phyloP scores from a whole-genome alignment of 768 basidiomycete species.

The Filobasidium wieringae region DNA sequence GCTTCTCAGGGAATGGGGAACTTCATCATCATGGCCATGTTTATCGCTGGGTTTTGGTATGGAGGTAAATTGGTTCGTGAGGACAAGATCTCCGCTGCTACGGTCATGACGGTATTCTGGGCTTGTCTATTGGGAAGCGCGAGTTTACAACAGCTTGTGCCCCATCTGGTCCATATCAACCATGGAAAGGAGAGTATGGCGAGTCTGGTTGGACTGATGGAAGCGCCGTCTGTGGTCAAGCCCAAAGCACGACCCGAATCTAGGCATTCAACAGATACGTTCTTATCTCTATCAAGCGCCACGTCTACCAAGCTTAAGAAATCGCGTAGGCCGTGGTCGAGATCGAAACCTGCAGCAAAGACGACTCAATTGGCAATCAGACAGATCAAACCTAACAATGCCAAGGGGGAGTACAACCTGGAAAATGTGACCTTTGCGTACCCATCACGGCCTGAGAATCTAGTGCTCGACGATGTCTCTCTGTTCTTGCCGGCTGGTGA shows the following conservation, averaged over 20 bases:
- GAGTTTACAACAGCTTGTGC: constrained; percentile 77
- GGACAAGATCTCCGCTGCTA: constrained; percentile 55
- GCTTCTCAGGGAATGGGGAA: constrained; percentile 55
- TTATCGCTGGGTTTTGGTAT: constrained; percentile 95
- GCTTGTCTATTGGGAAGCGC: constrained; percentile 81
- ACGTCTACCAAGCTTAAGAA: constrained; percentile 3
- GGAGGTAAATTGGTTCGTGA: constrained; percentile 77
- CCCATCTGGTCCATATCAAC: constrained; percentile 60
- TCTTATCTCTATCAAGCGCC: not conserved
- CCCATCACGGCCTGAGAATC: constrained; percentile 55
- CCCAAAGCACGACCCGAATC: not conserved
- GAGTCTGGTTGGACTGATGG: constrained; percentile 52
- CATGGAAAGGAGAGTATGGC: constrained; percentile 76
- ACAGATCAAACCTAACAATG: constrained; percentile 55
- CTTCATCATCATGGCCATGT: constrained; percentile 80
- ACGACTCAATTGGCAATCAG: constrained; percentile 40
- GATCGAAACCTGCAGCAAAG: not conserved
- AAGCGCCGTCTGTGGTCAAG: constrained; percentile 28
- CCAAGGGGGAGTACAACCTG: constrained; percentile 60
- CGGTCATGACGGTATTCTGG: constrained; percentile 97
- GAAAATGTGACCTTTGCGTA: constrained; percentile 57
- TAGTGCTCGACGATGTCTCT: constrained; percentile 50
- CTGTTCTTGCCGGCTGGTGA: constrained; percentile 62
- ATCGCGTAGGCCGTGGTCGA: not conserved
- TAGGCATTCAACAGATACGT: too few species aligned